Conservation (phyloP, 495 filamentous ascomycete genomes). For the Aspergillus heteromorphus region DNA sequence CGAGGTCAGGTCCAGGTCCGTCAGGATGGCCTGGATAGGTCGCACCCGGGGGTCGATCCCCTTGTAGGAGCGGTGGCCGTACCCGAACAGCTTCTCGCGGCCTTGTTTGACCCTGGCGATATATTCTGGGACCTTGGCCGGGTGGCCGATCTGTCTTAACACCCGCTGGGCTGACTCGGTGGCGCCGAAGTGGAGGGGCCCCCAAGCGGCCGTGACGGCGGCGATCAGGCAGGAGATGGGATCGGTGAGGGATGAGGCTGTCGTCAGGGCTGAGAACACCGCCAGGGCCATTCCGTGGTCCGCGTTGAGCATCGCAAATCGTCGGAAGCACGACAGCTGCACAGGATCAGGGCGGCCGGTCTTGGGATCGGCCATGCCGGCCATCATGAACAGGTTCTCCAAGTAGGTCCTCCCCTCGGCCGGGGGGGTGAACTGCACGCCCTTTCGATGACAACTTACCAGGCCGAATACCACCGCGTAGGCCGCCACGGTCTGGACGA, state of each 20-base stretch:
- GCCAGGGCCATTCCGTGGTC: conserved; percentile 34
- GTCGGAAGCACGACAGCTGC: conserved; percentile 27
- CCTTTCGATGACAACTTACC: conserved; percentile 24
- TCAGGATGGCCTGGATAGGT: conserved; percentile 43
- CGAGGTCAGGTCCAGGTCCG: conserved; percentile 29
- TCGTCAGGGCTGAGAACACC: conserved; percentile 29
- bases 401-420: conserved; percentile 20
- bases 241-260: conserved; percentile 31
- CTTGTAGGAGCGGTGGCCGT: conserved; percentile 55
- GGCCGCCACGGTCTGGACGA: conserved; percentile 24
- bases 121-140: conserved; percentile 42
- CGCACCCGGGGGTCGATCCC: conserved; percentile 47
- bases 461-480: conserved; percentile 31
- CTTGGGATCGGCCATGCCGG: conserved; percentile 16
- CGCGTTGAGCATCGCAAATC: conserved; percentile 28
- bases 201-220: conserved; percentile 45
- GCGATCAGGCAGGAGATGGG: conserved; percentile 41
- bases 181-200: conserved; percentile 54
- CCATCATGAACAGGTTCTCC: conserved; percentile 34
- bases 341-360: conserved; percentile 16
- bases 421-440: conserved; percentile 17
- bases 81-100: conserved; percentile 51
- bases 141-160: conserved; percentile 38
- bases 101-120: conserved; percentile 48
- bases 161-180: conserved; percentile 51